Evolutionary conservation across 2,329 filamentous ascomycete species (phyloP), one percentile per base, ranked within the genome.

Genomic region (Septoria linicola): DNA sequence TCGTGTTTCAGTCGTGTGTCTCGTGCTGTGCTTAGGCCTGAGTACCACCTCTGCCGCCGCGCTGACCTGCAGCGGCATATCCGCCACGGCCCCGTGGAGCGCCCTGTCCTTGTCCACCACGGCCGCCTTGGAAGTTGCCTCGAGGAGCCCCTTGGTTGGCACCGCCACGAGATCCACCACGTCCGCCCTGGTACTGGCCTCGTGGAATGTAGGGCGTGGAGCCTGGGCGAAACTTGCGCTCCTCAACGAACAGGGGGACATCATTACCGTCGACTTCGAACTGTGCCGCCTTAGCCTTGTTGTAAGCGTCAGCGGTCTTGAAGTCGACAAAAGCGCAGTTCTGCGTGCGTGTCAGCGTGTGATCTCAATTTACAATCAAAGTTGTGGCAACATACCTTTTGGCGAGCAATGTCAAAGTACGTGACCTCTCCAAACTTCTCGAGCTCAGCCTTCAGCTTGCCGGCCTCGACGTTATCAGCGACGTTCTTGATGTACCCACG

Each of bases 301-400:
- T 81, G 73, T 95, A 96, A 40, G 83, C 89, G 49, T 90, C 83
- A 17, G 82, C 69, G 40, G 85, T 87, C 67, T 84, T 87, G 72
- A 93, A 99, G 71, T 99, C 93, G 54, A 96, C 89, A 68, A 97
- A 97, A 20, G 93, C 93, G 67, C 90, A 96, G 79, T 93, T 96
- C 92, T 95, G 37, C 20, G 16, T 5, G 2, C 10, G n/a, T 11
- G 34, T 47, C 13, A 47, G 44, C 27, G 20, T n/a, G 19, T 27
- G 39, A 5, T 11, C n/a, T 21, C 17, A 35, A 17, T 4, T 37
- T 8, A 21, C 5, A 6, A 23, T 5, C 13, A 6, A 23, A 23
- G n/a, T 8, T 16, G 32, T 4, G 21, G 23, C 11, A 16, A 34
- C 74, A 65, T 77, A 96, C 91, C 87, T 96, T 96, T 64, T 72